Percentiles rank a stretch among this genome's conserved stretches.
Evolutionary conservation across 257 asterid species (phyloP).

Genomic region (Solanum lignicaule): DNA sequence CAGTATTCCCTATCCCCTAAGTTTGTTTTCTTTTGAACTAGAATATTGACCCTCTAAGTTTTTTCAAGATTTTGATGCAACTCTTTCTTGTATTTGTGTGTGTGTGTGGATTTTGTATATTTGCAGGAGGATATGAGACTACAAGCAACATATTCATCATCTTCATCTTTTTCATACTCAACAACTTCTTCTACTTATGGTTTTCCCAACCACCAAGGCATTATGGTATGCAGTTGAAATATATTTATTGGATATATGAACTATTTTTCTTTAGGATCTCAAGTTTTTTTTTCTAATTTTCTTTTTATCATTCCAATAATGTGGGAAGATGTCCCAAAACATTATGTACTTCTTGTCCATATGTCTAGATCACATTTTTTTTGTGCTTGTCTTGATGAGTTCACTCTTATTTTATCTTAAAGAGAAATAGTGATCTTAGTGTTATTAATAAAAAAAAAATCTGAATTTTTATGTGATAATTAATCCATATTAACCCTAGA

Average conservation of each 20-base stretch:
- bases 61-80: neutral
- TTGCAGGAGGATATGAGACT: constrained; percentile 57
- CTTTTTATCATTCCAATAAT: neutral
- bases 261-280: neutral
- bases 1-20: neutral
- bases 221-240: constrained; percentile 25
- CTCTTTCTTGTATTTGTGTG: neutral
- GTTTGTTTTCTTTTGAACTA: neutral
- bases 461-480: neutral
- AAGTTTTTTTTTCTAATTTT: too few species aligned
- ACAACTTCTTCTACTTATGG: constrained; percentile 42
- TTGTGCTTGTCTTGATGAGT: neutral
- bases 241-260: neutral
- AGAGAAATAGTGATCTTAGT: neutral
- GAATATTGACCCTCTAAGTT: neutral
- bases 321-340: neutral
- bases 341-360: neutral
- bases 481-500: neutral
- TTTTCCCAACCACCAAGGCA: constrained; percentile 37
- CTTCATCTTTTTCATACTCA: constrained; percentile 36
- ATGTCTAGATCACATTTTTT: neutral
- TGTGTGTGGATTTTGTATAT: neutral
- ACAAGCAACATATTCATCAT: constrained; percentile 44
- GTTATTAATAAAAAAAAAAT: neutral
- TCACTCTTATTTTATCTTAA: neutral